Base-by-base conservation (phyloP, 2,329 filamentous ascomycete genomes). In the Penicillium crustosum region DNA sequence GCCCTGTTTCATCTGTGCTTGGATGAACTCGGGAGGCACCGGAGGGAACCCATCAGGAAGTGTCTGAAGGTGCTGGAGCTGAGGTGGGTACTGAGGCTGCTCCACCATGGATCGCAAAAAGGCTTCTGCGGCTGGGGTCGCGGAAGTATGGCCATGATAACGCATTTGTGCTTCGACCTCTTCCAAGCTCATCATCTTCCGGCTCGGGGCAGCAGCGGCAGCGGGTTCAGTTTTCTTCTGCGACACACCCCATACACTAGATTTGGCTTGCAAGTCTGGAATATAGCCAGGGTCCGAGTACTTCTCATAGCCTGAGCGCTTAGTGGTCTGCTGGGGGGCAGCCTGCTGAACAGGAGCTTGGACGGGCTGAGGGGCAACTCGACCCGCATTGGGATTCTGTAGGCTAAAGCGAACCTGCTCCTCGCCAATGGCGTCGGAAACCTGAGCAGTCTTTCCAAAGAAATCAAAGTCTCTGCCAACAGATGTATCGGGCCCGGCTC, bases 401-500 rank as follows among this genome's bases (percentile, higher is more conserved):
- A 92, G 87, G 67, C 85, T 86, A 76, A 88, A 97, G 57, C 92
- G 87, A 69, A 92, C 81, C 71, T 96, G 90, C 77, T 97, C 94
- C 75, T 97, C 92, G 64, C 91, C 89, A 66, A 99, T 89, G 36
- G 89, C 92, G 77, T 88, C 84, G 21, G 92, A 83, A 41, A 96
- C 90, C 75, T 93, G 87, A 57, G 93, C 93, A 7, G 94, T 99
- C 70, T 90, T 88, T 41, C 93, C 93, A 64, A 95, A 96, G 77
- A 97, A 99, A 75, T 99, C 94, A 69, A 97, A 97, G 75, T 99
- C 93, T 73, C 90, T 95, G 71, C 93, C 93, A 58, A 94, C 85
- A 12, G 81, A 75, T 38, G 73, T 70, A 19, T 74, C 78, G 57
- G 80, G 82, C 57, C 57, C 58, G 15, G 53, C 55, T 42, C 60